Conservation (phyloP, 495 filamentous ascomycete genomes). For the Pyrenula aspistea region DNA sequence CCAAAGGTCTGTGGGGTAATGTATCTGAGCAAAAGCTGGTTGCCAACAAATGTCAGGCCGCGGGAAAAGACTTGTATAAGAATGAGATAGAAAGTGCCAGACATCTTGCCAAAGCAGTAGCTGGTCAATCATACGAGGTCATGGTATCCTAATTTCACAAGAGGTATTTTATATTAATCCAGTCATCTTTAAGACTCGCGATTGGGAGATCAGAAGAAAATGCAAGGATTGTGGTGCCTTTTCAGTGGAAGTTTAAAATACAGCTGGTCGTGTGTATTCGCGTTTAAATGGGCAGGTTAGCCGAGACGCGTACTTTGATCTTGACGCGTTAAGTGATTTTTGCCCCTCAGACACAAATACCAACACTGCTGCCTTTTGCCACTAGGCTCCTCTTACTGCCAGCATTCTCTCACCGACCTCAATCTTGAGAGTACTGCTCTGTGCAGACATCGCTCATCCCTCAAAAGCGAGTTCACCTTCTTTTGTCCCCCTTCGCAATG, state of each 20-base stretch:
- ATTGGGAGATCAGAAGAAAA: no score
- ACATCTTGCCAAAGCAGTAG: no score
- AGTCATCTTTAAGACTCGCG: no score
- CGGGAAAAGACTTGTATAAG: conserved; percentile 74
- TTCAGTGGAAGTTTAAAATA: no score
- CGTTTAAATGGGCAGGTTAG: no score
- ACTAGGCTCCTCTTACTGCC: background rate
- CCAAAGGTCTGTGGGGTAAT: conserved; percentile 75
- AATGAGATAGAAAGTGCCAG: conserved; percentile 73
- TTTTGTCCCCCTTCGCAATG: background rate
- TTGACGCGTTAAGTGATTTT: no score
- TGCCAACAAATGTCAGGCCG: conserved; percentile 76
- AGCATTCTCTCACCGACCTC: background rate
- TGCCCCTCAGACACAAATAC: background rate
- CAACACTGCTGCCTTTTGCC: background rate
- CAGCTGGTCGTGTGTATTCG: no score
- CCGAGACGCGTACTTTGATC: no score
- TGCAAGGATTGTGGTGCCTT: no score
- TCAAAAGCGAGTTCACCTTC: background rate
- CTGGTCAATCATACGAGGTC: no score
- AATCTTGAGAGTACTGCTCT: background rate
- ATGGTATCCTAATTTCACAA: no score
- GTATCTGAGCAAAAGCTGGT: conserved; percentile 78
- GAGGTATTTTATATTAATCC: no score
- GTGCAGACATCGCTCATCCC: background rate